Conservation (phyloP, 2,329 filamentous ascomycete species). For the Fonsecaea monophora region DNA sequence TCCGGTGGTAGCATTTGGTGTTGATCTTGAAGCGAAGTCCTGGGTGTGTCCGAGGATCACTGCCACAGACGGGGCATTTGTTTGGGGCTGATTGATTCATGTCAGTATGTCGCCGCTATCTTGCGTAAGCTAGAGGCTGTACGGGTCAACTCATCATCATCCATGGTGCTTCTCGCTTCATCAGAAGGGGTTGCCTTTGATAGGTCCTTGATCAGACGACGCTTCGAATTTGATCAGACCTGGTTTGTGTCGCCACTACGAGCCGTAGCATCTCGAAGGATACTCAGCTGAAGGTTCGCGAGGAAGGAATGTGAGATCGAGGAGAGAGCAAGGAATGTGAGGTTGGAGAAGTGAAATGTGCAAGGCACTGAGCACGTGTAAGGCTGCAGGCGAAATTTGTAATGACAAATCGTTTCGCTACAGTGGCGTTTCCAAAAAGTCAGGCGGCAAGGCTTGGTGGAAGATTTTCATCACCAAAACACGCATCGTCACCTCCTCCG, state of each 20-base stretch:
- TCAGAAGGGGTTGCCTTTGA: neutral
- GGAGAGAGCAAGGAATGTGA: neutral
- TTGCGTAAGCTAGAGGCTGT: neutral
- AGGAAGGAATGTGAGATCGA: neutral
- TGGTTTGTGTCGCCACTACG: neutral
- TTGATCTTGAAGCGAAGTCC: conserved; percentile 96
- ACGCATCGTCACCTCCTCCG: neutral
- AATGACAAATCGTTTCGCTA: conserved; percentile 21
- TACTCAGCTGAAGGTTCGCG: neutral
- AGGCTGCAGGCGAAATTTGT: conserved; percentile 7
- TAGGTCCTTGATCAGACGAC: neutral
- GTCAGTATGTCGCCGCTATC: neutral
- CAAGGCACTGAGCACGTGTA: neutral
- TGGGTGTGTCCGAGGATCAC: conserved; percentile 90
- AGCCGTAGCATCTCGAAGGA: neutral
- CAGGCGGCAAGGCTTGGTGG: neutral
- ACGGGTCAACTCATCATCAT: conserved; percentile 32
- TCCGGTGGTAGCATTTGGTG: conserved; percentile 97
- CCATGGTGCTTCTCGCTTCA: conserved; percentile 25
- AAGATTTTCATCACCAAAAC: neutral
- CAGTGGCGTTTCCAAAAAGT: conserved; percentile 15
- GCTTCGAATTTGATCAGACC: neutral
- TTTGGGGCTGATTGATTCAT: conserved; percentile 22
- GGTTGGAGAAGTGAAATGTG: neutral
- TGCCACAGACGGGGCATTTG: conserved; percentile 92